Evolutionary conservation across 2,329 filamentous ascomycete species (phyloP).

Genomic region (Paecilomyces sp.): DNA sequence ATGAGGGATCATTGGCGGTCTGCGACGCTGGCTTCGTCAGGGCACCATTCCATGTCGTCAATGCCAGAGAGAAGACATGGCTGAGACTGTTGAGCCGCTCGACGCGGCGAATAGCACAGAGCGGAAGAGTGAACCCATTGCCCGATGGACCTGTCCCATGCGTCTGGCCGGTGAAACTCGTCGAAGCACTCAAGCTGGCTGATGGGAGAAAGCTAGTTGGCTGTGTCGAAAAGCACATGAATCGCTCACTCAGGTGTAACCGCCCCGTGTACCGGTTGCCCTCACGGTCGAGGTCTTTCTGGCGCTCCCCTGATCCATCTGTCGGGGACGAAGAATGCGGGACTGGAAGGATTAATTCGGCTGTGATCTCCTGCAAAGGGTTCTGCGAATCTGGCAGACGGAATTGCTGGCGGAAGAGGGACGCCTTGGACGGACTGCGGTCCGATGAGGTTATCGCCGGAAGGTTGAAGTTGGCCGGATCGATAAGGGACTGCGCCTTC

Average conservation of each 20-base stretch:
- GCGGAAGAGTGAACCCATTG: slow-evolving; percentile 90
- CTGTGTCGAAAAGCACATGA: slow-evolving; percentile 93
- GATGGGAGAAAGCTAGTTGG: slow-evolving; percentile 77
- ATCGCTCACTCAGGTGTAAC: slow-evolving; percentile 88
- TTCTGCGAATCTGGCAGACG: slow-evolving; percentile 87
- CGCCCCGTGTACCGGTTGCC: slow-evolving; percentile 89
- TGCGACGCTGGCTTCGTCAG: slow-evolving; percentile 46
- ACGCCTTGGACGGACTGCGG: slow-evolving; percentile 79
- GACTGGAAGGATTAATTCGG: slow-evolving; percentile 81
- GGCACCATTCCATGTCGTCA: slow-evolving; percentile 84
- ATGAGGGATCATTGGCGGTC: slow-evolving; percentile 42
- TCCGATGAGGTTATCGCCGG: slow-evolving; percentile 66
- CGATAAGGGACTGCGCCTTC: slow-evolving; percentile 92
- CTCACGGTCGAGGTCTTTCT: slow-evolving; percentile 49
- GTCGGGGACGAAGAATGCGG: slow-evolving; percentile 47
- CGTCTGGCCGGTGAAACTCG: slow-evolving; percentile 83
- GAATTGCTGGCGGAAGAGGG: slow-evolving; percentile 93
- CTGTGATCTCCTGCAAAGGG: slow-evolving; percentile 91
- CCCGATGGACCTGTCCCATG: slow-evolving; percentile 87
- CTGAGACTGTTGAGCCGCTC: slow-evolving; percentile 89
- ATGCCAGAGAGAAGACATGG: slow-evolving; percentile 83
- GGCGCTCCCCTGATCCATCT: slow-evolving; percentile 54
- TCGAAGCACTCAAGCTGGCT: slow-evolving; percentile 71
- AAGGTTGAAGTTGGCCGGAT: slow-evolving; percentile 73
- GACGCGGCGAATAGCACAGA: slow-evolving; percentile 85